Percentiles rank a stretch among this genome's conserved stretches.
These are phyloP conservation scores for Tylopilus sp. DNA, from an alignment of 768 basidiomycete genomes.

Conservation along the genomic window DNA sequence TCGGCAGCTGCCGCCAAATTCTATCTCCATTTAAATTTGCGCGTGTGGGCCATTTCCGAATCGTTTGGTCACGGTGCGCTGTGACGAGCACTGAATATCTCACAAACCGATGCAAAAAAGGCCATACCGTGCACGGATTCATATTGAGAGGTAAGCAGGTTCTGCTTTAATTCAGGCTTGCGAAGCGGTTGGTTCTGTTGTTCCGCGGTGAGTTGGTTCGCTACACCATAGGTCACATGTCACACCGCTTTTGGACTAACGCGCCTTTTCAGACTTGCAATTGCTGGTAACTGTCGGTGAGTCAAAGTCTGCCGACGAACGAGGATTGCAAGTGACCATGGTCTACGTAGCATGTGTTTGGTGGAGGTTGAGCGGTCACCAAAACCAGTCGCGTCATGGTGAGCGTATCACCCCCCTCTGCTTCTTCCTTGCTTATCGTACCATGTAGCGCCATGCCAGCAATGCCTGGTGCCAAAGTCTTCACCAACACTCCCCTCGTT, in stretches of 20 bases:
- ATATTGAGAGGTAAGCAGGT: conserved; percentile 42
- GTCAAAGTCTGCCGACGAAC: conserved; percentile 23
- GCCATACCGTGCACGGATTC: neutral
- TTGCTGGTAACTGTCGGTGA: conserved; percentile 96
- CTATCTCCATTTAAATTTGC: conserved; percentile 21
- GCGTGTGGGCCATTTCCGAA: conserved; percentile 12
- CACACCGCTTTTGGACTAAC: conserved; percentile 2
- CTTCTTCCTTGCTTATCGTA: neutral
- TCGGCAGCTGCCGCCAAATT: conserved; percentile 12
- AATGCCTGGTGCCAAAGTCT: conserved; percentile 90
- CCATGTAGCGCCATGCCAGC: conserved; percentile 87
- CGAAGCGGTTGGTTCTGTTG: conserved; percentile 79
- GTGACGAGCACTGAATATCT: conserved; percentile 39
- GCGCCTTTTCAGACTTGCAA: conserved; percentile 64
- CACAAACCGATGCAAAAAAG: conserved; percentile 5
- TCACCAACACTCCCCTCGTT: conserved; percentile 87
- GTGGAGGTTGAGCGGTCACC: conserved; percentile 96
- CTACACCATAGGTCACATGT: conserved; percentile 26
- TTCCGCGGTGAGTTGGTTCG: conserved; percentile 59
- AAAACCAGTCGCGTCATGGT: conserved; percentile 95
- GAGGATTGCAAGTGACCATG: conserved; percentile 7
- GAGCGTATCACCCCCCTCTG: conserved; percentile 16
- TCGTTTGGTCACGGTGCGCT: conserved; percentile 35
- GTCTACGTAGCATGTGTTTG: conserved; percentile 79
- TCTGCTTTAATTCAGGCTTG: conserved; percentile 97